Evolutionary conservation across 495 filamentous ascomycete species (phyloP), one percentile per base, ranked within the genome.

Genomic region (Pyrenula aspistea): DNA sequence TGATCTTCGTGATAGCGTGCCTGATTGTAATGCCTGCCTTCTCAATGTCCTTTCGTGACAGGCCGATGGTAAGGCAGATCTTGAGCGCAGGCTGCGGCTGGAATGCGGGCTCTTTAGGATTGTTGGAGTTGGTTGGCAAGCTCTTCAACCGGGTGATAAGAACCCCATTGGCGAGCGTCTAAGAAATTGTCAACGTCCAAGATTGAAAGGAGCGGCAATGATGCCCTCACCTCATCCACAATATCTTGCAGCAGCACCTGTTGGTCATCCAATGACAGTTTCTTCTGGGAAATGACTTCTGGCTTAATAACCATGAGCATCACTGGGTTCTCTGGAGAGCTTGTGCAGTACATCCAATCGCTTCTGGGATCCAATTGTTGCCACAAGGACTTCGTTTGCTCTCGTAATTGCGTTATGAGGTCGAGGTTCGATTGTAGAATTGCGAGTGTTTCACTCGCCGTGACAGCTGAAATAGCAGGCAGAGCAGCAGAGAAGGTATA

Each of bases 401-500:
- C 93, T 23, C 92, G 79, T 62, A 93, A 80, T 60, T 82, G 80
- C 0, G 73, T 68, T 49, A 96, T 69, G 31, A 89, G 78, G 48
- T 94, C 90, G 0, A 91, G 88, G 64, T 83, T 87, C 49, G 81
- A 85, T 67, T 96, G 89, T 48, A 97, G 76, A 56, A 96, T 72
- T 49, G 83, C 84, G 51, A 97, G 75, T 10, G 88, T 88, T 67
- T 94, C 93, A 67, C 86, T 91, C 1, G 92, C 89, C n/a, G 91
- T 95, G 23, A 91, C 92, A 15, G 94, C 91, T 25, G 95, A 77
- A 74, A 97, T 85, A 24, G 93, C 93, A 12, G 93, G 94, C 50
- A 97, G 74, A 21, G 94, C 93, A 11, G 93, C 93, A 50, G 91
- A 96, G 74, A 87, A 98, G 10, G 92, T 96, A 67, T 96, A 97